A percentile compares a stretch with the other conserved stretches of the same genome.
phyloP scores from a whole-genome alignment of 2,329 filamentous ascomycete species.

The Calonectria ilicicola region DNA sequence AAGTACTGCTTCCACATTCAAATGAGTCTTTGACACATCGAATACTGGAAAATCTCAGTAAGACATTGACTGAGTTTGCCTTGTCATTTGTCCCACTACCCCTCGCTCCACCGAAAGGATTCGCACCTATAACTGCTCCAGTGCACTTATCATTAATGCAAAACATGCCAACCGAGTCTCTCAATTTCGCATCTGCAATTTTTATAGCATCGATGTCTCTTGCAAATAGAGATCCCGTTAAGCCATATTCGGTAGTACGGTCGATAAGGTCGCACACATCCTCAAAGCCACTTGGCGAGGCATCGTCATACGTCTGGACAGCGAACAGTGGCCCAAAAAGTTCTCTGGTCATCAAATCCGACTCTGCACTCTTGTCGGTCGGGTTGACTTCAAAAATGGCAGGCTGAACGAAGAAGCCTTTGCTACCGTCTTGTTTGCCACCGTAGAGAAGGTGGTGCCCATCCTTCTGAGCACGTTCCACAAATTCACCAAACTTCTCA shows the following conservation, averaged over 20 bases:
- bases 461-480: not conserved
- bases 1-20: not conserved
- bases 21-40: not conserved
- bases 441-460: not conserved
- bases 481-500: not conserved
- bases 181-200: not conserved
- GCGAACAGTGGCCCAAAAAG: not conserved
- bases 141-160: not conserved
- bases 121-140: not conserved
- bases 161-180: not conserved
- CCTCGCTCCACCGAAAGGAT: not conserved
- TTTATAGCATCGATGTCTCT: not conserved
- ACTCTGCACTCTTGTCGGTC: not conserved
- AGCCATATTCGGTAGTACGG: not conserved
- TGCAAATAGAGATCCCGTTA: not conserved
- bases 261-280: not conserved
- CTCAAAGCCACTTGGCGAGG: not conserved
- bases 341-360: not conserved
- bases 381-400: not conserved
- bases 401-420: not conserved
- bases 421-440: not conserved
- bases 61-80: not conserved
- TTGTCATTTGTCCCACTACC: not conserved
- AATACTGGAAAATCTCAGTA: not conserved
- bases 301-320: not conserved